phyloP scores from a whole-genome alignment of 805 yeast genomes.

The Pichia exigua region DNA sequence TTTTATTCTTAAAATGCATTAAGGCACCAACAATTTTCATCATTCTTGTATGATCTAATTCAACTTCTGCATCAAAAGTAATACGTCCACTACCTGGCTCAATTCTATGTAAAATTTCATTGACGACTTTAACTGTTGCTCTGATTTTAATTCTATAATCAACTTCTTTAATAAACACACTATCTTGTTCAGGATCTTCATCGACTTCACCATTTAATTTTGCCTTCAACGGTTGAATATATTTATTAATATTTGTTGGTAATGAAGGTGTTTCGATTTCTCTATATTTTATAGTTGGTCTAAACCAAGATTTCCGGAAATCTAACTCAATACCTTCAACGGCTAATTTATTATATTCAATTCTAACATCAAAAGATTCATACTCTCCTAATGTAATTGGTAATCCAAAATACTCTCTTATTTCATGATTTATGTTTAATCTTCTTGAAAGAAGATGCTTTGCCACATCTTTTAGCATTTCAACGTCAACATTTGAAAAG shows the following conservation, averaged over 20 bases:
- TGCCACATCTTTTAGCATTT: slow-evolving; percentile 20
- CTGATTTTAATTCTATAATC: slow-evolving; percentile 27
- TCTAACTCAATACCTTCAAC: slow-evolving; percentile 28
- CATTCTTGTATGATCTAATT: slow-evolving; percentile 31
- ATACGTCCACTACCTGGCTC: slow-evolving; percentile 26
- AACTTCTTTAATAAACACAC: slow-evolving; percentile 19
- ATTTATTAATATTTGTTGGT: slow-evolving; percentile 22
- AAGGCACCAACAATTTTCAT: slow-evolving; percentile 23
- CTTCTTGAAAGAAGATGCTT: slow-evolving; percentile 21
- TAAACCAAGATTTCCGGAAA: slow-evolving; percentile 23
- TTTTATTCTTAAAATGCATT: slow-evolving; percentile 21
- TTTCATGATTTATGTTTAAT: slow-evolving; percentile 24
- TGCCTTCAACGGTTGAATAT: slow-evolving; percentile 26
- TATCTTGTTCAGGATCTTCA: slow-evolving; percentile 20
- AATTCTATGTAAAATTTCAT: slow-evolving; percentile 13
- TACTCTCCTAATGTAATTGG: slow-evolving; percentile 26
- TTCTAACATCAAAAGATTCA: slow-evolving; percentile 23
- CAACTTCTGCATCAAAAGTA: slow-evolving; percentile 27
- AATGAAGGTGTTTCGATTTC: slow-evolving; percentile 19
- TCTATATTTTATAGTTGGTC: slow-evolving; percentile 19
- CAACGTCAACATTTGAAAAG: slow-evolving; percentile 24
- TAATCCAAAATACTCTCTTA: slow-evolving; percentile 25
- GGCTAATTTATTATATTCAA: slow-evolving; percentile 24
- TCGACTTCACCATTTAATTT: slow-evolving; percentile 16
- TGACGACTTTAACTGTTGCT: slow-evolving; percentile 23